Percentiles rank a stretch among this genome's conserved stretches.
Evolutionary conservation across 75 land plant genomes (phyloP).

Genomic region (Adiantum capillusveneris): DNA sequence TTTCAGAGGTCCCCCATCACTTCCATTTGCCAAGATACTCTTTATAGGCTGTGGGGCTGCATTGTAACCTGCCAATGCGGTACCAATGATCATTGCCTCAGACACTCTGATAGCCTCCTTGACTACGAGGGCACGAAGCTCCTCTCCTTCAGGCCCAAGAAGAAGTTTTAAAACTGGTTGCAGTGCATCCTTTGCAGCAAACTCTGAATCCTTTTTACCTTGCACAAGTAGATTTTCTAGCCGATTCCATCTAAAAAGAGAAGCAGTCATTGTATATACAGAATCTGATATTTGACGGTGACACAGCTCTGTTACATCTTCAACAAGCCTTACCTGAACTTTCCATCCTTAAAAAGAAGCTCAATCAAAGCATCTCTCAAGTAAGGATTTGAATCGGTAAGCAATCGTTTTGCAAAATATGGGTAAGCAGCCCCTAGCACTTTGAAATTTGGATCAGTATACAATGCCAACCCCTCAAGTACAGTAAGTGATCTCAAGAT

Average conservation of each 20-base stretch:
- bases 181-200: slow-evolving; percentile 81
- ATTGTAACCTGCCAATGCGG: slow-evolving; percentile 56
- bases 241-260: slow-evolving; percentile 77
- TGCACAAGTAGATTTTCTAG: slow-evolving; percentile 94
- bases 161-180: slow-evolving; percentile 91
- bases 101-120: slow-evolving; percentile 78
- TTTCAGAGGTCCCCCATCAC: slow-evolving; percentile 21
- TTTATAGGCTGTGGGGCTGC: slow-evolving; percentile 51
- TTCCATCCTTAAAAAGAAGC: slow-evolving; percentile 94
- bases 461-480: slow-evolving; percentile 91
- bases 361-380: slow-evolving; percentile 95
- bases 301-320: too few relatives aligned
- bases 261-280: background rate
- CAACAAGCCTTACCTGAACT: slow-evolving; percentile 56
- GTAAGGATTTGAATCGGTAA: slow-evolving; percentile 95
- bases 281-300: background rate
- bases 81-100: slow-evolving; percentile 71
- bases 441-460: slow-evolving; percentile 94
- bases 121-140: slow-evolving; percentile 59
- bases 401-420: slow-evolving; percentile 94
- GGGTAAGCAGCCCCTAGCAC: slow-evolving; percentile 98
- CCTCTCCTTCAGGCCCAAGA: slow-evolving; percentile 73
- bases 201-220: slow-evolving; percentile 83
- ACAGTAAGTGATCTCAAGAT: slow-evolving; percentile 94
- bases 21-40: slow-evolving; percentile 41